Percentiles rank a stretch among this genome's conserved stretches.
phyloP scores from a whole-genome alignment of 2,329 filamentous ascomycete genomes.

The Paecilomyces sp. region DNA sequence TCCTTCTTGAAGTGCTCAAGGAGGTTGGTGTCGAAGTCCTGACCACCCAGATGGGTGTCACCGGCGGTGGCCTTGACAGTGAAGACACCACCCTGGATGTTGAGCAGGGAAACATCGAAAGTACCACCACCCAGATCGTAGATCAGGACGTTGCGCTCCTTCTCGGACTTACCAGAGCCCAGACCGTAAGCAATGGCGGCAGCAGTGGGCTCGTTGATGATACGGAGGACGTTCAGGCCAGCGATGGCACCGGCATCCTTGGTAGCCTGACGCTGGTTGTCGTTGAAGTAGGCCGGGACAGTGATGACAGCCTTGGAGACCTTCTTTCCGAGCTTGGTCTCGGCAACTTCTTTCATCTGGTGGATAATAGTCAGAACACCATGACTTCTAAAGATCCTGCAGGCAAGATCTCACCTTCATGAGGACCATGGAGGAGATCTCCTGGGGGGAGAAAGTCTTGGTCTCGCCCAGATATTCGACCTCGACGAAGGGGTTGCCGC shows the following conservation, averaged over 20 bases:
- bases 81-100: constrained; percentile 99
- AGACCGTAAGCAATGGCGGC: constrained; percentile 98
- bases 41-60: constrained; percentile 92
- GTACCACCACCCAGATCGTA: constrained; percentile 99
- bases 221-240: constrained; percentile 96
- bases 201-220: constrained; percentile 99
- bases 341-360: constrained; percentile 98
- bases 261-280: constrained; percentile 99
- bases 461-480: constrained; percentile 92
- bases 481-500: constrained; percentile 82
- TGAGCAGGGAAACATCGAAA: constrained; percentile 98
- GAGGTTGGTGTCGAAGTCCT: constrained; percentile 94
- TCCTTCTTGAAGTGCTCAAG: constrained; percentile 97
- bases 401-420: constrained; percentile 67
- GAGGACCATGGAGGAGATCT: constrained; percentile 98
- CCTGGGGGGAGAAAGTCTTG: constrained; percentile 95
- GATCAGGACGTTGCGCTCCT: constrained; percentile 98
- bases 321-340: constrained; percentile 97
- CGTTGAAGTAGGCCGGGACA: constrained; percentile 99
- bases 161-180: constrained; percentile 85
- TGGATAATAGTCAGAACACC: constrained; percentile 12
- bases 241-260: constrained; percentile 98
- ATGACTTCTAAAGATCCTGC: not conserved
- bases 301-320: constrained; percentile 99
- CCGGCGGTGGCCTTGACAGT: constrained; percentile 97